phyloP scores from a whole-genome alignment of 768 basidiomycete genomes.

The Kwoniella bestiolae region DNA sequence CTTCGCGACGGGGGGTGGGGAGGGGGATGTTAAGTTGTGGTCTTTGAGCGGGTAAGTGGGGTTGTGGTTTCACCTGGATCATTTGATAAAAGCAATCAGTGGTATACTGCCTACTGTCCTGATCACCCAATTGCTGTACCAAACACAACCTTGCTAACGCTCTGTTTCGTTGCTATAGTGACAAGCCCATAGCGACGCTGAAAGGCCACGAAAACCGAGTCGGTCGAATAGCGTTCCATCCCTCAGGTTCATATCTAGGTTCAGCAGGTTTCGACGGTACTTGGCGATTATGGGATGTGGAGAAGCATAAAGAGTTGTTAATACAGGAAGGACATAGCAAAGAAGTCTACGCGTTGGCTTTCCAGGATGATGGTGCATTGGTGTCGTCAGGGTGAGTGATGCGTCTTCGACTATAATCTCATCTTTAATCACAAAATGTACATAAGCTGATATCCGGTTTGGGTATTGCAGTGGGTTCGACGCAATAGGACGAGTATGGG shows the following conservation, averaged over 20 bases:
- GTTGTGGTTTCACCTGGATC: slow-evolving; percentile 7
- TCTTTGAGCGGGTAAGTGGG: slow-evolving; percentile 74
- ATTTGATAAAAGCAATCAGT: not conserved
- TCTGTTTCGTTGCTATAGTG: too few relatives aligned
- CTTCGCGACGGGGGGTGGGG: slow-evolving; percentile 87
- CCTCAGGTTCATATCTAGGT: slow-evolving; percentile 88
- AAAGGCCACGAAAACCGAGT: slow-evolving; percentile 89
- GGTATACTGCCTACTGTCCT: too few relatives aligned
- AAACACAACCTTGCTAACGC: too few relatives aligned
- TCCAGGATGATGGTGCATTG: slow-evolving; percentile 91
- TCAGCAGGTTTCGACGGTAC: slow-evolving; percentile 97
- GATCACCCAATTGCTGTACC: too few relatives aligned
- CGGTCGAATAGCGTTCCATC: slow-evolving; percentile 93
- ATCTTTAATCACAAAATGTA: too few relatives aligned
- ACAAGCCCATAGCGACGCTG: slow-evolving; percentile 80
- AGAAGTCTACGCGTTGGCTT: slow-evolving; percentile 93
- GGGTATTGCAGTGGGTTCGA: slow-evolving; percentile 98
- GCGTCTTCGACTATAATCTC: not conserved
- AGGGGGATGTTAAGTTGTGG: slow-evolving; percentile 85
- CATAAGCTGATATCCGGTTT: not conserved
- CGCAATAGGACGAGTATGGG: slow-evolving; percentile 97
- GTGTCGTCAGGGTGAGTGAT: slow-evolving; percentile 82
- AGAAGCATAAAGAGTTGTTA: slow-evolving; percentile 76
- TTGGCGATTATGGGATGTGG: slow-evolving; percentile 96
- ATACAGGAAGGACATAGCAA: slow-evolving; percentile 97